Evolutionary conservation across 2,329 filamentous ascomycete species (phyloP), one percentile per base, ranked within the genome.

Genomic region (Didymella segeticola): DNA sequence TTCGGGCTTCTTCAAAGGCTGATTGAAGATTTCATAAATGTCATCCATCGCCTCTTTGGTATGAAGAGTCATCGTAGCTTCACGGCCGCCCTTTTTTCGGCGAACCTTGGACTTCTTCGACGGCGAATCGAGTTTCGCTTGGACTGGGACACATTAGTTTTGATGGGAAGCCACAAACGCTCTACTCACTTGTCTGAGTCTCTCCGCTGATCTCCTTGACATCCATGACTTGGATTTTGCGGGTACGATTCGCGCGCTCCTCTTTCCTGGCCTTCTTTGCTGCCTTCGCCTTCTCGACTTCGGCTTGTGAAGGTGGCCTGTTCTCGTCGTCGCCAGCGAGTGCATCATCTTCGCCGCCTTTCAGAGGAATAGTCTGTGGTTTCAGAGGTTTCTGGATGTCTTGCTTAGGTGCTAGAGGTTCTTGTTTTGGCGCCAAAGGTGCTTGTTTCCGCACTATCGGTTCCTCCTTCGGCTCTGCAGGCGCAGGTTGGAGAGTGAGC

Each of bases 1-100:
- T 15, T 76, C 75, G 49, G 78, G 73, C 2, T 78, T 78, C 57
- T 83, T 82, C 29, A 93, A 74, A 1, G 95, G 93, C 53, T 95
- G 90, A 68, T 95, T 98, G 77, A 98, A 99, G 41, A 99, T 91
- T 53, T 92, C 92, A 68, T 98, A 98, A 46, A 99, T 97, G 64
- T 99, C 95, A 64, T 98, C 93, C 58, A 93, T 97, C 4, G 95
- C 95, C 61, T 95, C 93, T 65, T 86, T 90, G 11, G 95, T 99
- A 70, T 98, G 92, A 61, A 99, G 85, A 0, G 95, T 99, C 93
- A 99, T 97, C 1, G 95, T 99, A n/a, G 93, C 90, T 74, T 98
- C 93, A 29, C 58, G 60, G 10, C 82, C 82, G 45, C 87, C 87
- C 72, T 89, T 95, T 73, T 90, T 90, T 81, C 88, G 89, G 50